These are phyloP conservation scores for Trichoderma semiorbis DNA, from an alignment of 2,329 filamentous ascomycete genomes.

Conservation along the genomic window DNA sequence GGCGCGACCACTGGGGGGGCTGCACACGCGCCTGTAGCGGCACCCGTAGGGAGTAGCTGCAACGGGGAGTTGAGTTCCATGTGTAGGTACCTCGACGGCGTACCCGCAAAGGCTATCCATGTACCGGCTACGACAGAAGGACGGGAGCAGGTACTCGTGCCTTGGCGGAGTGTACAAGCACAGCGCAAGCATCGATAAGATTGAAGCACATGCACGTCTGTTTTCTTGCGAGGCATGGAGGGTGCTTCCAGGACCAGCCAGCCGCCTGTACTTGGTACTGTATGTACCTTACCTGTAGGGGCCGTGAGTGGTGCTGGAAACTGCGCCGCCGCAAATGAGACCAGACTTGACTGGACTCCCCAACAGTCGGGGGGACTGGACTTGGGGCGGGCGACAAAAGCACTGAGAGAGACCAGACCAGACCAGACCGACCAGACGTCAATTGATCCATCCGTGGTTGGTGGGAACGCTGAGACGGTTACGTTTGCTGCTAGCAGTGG, in stretches of 20 bases:
- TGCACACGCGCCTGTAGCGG: constrained; percentile 4
- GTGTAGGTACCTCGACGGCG: not conserved
- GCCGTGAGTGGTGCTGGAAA: constrained; percentile 14
- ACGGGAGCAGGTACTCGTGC: not conserved
- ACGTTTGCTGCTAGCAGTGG: not conserved
- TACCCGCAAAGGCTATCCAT: not conserved
- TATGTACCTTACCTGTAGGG: not conserved
- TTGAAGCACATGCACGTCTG: not conserved
- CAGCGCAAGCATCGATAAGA: not conserved
- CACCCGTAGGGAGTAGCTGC: not conserved
- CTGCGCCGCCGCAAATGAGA: constrained; percentile 12
- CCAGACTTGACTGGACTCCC: not conserved
- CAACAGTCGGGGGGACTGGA: not conserved
- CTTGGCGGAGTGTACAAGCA: not conserved
- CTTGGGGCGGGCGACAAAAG: not conserved
- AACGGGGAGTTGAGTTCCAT: not conserved
- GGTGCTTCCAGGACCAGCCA: not conserved
- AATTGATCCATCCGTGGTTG: not conserved
- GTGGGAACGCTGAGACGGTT: constrained; percentile 2
- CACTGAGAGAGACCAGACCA: not conserved
- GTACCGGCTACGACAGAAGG: not conserved
- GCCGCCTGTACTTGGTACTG: not conserved
- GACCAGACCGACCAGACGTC: not conserved
- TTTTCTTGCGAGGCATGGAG: not conserved
- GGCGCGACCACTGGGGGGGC: not conserved